Evolutionary conservation across 1,284 basidiomycete species (phyloP), one percentile per base, ranked within the genome.

Genomic region (Cryptococcus neoformans): DNA sequence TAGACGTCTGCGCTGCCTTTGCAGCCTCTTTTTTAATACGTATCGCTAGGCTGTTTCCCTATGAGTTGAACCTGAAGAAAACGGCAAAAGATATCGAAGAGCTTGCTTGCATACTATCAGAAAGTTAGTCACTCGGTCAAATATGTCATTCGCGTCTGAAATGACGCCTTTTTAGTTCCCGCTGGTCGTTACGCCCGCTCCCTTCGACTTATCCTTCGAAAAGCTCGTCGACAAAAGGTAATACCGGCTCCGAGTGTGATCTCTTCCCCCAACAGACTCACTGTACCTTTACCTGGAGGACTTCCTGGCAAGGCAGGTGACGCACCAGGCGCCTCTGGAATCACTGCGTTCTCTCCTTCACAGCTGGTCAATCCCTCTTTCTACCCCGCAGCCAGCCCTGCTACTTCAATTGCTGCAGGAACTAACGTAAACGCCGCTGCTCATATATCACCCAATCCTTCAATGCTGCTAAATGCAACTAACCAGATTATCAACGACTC

Each of bases 141-240:
- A 21, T 21, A 21, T 21, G 21, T 21, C 21, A 21, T 21, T 21
- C 21, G 21, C 21, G 21, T 21, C 21, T 21, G 21, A 21, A 21
- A 21, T 21, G 21, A 21, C 21, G 21, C 21, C 21, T 21, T 21
- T 21, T 21, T 21, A 91, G 90, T 92, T 60, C 90, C 92, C 16
- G 91, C 90, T 12, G 90, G 89, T 65, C 85, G 92, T 55, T 95
- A 94, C 67, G 91, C 91, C 10, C 77, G 91, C 51, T 93, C 90
- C 1, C 80, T 95, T 16, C 87, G 90, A 62, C 78, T 93, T 35
- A 94, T 94, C 85, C 74, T 94, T 53, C 90, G 90, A 68, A 83
- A 87, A 59, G 86, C 87, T 35, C 83, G 85, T 66, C 87, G 85
- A 60, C 84, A 86, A 57, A 86, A 85, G 65, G 72, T 78, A 54